Conservation (phyloP, 805 yeast genomes). For the Starmerella vaccinii region DNA sequence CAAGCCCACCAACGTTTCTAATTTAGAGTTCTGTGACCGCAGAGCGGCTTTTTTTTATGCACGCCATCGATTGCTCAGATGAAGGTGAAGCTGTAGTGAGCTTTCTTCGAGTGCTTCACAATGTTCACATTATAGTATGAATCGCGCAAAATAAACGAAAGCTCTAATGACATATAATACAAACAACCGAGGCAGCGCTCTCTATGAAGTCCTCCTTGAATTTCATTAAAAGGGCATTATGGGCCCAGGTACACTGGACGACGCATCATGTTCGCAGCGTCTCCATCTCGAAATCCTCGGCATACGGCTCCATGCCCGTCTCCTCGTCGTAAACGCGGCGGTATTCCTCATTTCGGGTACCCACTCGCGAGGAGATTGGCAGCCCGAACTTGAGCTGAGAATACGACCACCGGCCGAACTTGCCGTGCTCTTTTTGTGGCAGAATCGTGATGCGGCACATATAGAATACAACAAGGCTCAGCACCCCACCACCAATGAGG, state of each 20-base stretch:
- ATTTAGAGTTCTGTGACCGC: no score
- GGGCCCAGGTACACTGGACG: background rate
- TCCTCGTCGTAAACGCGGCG: constrained; percentile 1
- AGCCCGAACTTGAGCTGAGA: constrained; percentile 31
- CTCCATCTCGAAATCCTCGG: constrained; percentile 18
- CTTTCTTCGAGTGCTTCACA: no score
- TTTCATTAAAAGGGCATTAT: background rate
- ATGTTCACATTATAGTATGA: no score
- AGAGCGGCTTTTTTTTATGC: no score
- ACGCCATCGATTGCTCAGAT: no score
- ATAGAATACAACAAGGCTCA: constrained; percentile 60
- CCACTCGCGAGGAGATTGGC: background rate
- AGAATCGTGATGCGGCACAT: constrained; percentile 54
- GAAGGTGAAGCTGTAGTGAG: no score
- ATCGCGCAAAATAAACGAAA: no score
- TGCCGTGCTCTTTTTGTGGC: constrained; percentile 41
- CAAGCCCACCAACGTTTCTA: no score
- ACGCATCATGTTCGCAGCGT: background rate
- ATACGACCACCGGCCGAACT: constrained; percentile 36
- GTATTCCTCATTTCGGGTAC: background rate
- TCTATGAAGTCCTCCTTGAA: background rate
- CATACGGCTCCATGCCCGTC: constrained; percentile 12
- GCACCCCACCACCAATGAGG: constrained; percentile 83
- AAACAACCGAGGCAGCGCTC: background rate
- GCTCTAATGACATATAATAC: background rate